phyloP scores from a whole-genome alignment of 306 rosid species.

The Vigna nakashimae region DNA sequence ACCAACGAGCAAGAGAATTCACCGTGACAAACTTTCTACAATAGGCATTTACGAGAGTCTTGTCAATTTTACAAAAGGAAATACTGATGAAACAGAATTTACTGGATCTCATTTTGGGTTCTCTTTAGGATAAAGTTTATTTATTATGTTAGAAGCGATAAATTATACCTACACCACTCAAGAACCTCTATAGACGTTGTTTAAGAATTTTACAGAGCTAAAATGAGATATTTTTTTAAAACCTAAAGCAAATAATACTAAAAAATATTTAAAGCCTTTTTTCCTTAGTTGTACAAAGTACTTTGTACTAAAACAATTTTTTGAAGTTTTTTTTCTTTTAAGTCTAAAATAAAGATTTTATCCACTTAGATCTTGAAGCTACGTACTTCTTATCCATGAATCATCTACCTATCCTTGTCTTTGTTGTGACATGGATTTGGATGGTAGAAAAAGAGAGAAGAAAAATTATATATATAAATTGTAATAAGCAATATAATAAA shows the following conservation, averaged over 20 bases:
- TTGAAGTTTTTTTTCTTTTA: no score
- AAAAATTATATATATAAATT: not conserved
- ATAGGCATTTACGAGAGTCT: not conserved
- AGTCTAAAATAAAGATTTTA: no score
- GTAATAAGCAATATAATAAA: no score
- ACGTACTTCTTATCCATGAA: not conserved
- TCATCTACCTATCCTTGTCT: not conserved
- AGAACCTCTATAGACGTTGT: not conserved
- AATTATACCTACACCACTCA: not conserved
- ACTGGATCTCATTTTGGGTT: not conserved
- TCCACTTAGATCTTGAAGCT: no score
- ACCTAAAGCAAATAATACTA: no score
- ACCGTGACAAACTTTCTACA: conserved; percentile 25
- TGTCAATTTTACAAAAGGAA: not conserved
- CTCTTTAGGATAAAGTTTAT: not conserved
- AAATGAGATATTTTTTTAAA: no score
- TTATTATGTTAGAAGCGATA: not conserved
- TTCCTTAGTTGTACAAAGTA: no score
- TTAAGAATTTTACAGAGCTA: no score
- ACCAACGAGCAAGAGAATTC: conserved; percentile 25
- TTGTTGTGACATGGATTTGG: not conserved
- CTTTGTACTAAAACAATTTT: no score
- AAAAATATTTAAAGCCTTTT: no score
- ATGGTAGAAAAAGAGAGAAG: not conserved
- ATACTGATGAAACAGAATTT: not conserved